These are phyloP conservation scores for Cinnamomum chago DNA, from an alignment of 164 flowering plant genomes.

Conservation along the genomic window DNA sequence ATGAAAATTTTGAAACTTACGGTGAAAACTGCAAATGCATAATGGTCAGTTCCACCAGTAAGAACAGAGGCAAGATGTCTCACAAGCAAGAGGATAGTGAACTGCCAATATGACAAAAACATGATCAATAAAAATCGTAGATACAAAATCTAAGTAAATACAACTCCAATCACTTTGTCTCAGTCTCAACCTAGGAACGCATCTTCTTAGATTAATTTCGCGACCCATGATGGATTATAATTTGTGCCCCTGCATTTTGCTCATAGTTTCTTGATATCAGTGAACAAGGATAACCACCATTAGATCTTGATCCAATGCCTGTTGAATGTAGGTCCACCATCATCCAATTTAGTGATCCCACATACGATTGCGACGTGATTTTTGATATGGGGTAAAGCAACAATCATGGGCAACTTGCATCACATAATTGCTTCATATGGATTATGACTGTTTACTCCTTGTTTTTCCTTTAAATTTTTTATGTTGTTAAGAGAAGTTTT, in stretches of 20 bases:
- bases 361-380: too few relatives aligned
- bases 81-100: conserved; percentile 51
- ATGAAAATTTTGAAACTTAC: conserved; percentile 30
- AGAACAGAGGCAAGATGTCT: conserved; percentile 47
- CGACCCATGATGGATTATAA: neutral
- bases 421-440: too few relatives aligned
- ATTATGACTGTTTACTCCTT: too few relatives aligned
- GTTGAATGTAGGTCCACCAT: neutral
- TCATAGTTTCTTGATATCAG: too few relatives aligned
- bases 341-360: neutral
- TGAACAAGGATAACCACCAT: neutral
- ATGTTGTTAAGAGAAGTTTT: neutral
- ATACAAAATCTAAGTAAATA: neutral
- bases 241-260: neutral
- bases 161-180: neutral
- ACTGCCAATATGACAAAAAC: conserved; percentile 31
- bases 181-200: neutral
- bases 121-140: neutral
- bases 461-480: too few relatives aligned
- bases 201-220: neutral
- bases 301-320: neutral
- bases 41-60: conserved; percentile 37
- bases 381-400: neutral
- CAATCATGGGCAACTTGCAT: too few relatives aligned
- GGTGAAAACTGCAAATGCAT: conserved; percentile 61